Conservation (phyloP, 441 rosid genomes). For the California macrophylla region DNA sequence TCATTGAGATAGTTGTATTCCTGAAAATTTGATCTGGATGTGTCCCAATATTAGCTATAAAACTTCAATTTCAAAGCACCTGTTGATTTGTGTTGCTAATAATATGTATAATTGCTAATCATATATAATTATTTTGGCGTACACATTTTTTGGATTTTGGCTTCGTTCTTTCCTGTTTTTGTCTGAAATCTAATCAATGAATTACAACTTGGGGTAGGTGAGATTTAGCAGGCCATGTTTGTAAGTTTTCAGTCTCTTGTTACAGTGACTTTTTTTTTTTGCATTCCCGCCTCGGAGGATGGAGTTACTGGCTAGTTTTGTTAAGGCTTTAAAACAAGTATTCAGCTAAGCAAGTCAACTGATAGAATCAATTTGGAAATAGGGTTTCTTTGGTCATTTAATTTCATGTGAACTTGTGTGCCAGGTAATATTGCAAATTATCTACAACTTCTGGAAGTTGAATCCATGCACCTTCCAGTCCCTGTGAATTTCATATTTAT, state of each 20-base stretch:
- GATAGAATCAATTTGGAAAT: conserved; percentile 6
- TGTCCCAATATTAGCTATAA: background rate
- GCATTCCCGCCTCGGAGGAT: background rate
- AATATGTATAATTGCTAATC: background rate
- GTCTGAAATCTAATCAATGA: background rate
- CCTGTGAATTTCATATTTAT: conserved; percentile 92
- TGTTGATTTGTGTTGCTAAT: background rate
- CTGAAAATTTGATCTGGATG: background rate
- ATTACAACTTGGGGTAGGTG: background rate
- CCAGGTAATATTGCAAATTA: conserved; percentile 81
- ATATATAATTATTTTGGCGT: background rate
- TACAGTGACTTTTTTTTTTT: background rate
- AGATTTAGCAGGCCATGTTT: background rate
- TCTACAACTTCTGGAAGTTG: conserved; percentile 77
- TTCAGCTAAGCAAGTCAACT: background rate
- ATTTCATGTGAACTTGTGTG: conserved; percentile 13
- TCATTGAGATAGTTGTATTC: background rate
- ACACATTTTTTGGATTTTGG: background rate
- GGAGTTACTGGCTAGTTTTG: background rate
- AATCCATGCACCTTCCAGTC: conserved; percentile 74
- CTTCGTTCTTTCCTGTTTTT: background rate
- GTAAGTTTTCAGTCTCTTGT: background rate
- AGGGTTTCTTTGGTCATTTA: background rate
- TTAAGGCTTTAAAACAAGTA: background rate
- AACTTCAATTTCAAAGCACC: background rate